Percentiles rank a stretch among this genome's conserved stretches.
phyloP scores from a whole-genome alignment of 208 protist species.

The Leishmania mexicana region DNA sequence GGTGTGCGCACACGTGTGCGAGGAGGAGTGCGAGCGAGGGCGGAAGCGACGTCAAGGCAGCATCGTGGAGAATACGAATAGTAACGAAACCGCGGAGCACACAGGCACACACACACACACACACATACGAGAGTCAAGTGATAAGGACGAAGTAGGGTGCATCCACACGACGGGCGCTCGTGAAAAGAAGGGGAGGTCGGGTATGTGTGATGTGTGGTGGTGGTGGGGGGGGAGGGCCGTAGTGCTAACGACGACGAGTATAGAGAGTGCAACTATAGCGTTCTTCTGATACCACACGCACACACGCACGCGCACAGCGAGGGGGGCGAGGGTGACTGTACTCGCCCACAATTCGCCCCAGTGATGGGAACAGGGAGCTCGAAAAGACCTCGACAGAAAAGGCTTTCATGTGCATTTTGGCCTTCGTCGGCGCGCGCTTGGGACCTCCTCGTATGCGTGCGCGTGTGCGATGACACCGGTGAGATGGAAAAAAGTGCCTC shows the following conservation, averaged over 20 bases:
- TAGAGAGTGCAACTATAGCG: not conserved
- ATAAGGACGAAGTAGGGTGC: not conserved
- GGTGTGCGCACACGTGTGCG: not conserved
- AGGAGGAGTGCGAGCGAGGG: not conserved
- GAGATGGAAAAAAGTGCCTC: too few relatives aligned
- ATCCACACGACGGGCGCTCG: not conserved
- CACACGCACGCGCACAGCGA: not conserved
- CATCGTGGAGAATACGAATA: not conserved
- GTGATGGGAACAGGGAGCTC: too few relatives aligned
- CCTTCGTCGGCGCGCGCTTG: too few relatives aligned
- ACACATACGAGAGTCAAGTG: not conserved
- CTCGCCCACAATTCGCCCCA: too few relatives aligned
- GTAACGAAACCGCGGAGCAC: not conserved
- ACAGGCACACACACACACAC: not conserved
- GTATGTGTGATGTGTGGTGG: not conserved
- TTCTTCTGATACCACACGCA: slow-evolving; percentile 6
- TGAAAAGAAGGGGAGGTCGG: not conserved
- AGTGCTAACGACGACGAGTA: not conserved
- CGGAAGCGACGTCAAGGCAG: not conserved
- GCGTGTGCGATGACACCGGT: too few relatives aligned
- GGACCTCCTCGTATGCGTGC: too few relatives aligned
- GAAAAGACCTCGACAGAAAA: too few relatives aligned
- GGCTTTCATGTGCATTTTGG: too few relatives aligned
- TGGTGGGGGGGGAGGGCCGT: not conserved
- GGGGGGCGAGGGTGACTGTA: too few relatives aligned